Evolutionary conservation across 345 rosid genomes (phyloP).

Genomic region (Jatropha curcas): DNA sequence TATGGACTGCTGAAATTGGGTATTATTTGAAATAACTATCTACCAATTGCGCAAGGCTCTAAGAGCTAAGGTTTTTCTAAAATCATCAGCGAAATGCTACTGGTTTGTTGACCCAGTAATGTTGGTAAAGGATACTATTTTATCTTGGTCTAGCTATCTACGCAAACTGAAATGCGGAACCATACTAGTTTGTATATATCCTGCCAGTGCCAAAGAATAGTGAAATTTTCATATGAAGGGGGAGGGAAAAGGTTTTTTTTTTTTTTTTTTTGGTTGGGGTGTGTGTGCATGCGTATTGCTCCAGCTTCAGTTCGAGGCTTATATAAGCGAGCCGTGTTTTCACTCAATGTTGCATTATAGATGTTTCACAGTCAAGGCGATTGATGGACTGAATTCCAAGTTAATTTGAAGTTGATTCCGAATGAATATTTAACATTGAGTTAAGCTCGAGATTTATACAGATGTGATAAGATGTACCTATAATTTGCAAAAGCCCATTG

Average conservation of each 20-base stretch:
- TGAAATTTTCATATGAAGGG: not conserved
- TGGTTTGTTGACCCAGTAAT: not conserved
- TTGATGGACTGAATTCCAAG: too few relatives aligned
- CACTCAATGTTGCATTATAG: too few relatives aligned
- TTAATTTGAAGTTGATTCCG: too few relatives aligned
- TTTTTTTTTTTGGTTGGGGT: not conserved
- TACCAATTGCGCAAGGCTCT: not conserved
- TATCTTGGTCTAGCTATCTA: not conserved
- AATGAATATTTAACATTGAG: too few relatives aligned
- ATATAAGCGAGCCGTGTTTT: too few relatives aligned
- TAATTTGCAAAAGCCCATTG: too few relatives aligned
- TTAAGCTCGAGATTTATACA: too few relatives aligned
- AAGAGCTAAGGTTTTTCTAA: not conserved
- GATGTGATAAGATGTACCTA: too few relatives aligned
- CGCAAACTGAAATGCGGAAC: not conserved
- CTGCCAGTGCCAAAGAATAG: not conserved
- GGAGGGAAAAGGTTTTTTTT: not conserved
- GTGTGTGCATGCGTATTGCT: not conserved
- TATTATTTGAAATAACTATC: not conserved
- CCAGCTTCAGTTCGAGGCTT: slow-evolving; percentile 17
- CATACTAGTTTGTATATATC: not conserved
- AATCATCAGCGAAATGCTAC: not conserved
- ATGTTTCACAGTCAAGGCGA: too few relatives aligned
- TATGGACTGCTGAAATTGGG: not conserved
- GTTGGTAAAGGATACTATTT: not conserved